These are phyloP conservation scores for Beauveria sp. DNA, from an alignment of 2,329 filamentous ascomycete species.

Conservation along the genomic window DNA sequence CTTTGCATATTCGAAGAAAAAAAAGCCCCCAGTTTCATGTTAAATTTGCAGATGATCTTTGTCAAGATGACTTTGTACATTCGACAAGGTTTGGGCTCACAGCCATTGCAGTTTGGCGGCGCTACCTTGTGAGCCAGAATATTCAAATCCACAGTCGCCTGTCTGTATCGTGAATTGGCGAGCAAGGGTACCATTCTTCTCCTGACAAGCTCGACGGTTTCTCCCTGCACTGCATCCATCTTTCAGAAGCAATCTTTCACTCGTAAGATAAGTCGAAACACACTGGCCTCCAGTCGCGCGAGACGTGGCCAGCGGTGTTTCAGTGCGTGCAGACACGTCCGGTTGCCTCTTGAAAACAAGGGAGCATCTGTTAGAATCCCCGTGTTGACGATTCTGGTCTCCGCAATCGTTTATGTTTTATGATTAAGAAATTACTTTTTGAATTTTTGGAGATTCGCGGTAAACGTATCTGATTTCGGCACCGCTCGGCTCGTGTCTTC, in stretches of 20 bases:
- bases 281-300: conserved; percentile 28
- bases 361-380: too few relatives aligned
- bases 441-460: too few relatives aligned
- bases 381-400: too few relatives aligned
- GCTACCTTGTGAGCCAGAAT: neutral
- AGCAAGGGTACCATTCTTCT: conserved; percentile 30
- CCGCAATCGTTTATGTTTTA: too few relatives aligned
- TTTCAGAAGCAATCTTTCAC: conserved; percentile 21
- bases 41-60: neutral
- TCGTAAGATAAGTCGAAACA: conserved; percentile 28
- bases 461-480: too few relatives aligned
- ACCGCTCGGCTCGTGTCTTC: too few relatives aligned
- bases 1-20: neutral
- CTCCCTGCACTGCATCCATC: neutral
- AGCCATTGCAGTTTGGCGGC: neutral
- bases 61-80: neutral
- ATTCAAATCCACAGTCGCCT: neutral
- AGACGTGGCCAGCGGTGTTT: conserved; percentile 21
- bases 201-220: conserved; percentile 14
- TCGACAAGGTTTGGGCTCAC: neutral
- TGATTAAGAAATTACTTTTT: too few relatives aligned
- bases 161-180: conserved; percentile 14
- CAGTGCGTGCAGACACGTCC: too few relatives aligned
- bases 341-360: too few relatives aligned
- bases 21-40: neutral